phyloP scores from a whole-genome alignment of 495 filamentous ascomycete species.

The Lasiosphaeria ovina region DNA sequence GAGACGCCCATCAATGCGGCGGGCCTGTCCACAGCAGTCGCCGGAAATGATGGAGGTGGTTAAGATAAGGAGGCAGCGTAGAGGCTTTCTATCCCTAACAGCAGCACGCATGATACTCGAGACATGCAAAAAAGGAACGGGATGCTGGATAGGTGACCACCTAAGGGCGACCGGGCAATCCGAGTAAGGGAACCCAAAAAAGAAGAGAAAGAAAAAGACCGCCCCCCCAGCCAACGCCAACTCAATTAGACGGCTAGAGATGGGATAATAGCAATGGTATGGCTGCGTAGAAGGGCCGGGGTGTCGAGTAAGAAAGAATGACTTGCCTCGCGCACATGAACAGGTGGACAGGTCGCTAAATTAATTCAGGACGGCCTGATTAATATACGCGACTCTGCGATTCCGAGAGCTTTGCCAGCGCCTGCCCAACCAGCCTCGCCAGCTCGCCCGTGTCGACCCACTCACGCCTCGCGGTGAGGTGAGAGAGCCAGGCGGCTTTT shows the following conservation, averaged over 20 bases:
- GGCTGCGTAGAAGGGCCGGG: not conserved
- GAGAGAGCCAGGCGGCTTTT: not conserved
- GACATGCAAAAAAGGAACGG: not conserved
- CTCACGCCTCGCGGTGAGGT: not conserved
- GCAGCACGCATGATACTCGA: not conserved
- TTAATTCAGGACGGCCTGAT: slow-evolving; percentile 29
- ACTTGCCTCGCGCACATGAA: slow-evolving; percentile 24
- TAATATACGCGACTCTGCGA: slow-evolving; percentile 33
- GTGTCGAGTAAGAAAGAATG: slow-evolving; percentile 12
- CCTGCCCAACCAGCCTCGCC: not conserved
- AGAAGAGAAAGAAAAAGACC: slow-evolving; percentile 2
- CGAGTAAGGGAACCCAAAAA: slow-evolving; percentile 1
- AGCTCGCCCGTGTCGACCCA: not conserved
- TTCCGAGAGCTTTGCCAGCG: slow-evolving; percentile 1
- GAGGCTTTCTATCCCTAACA: not conserved
- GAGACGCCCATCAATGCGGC: slow-evolving; percentile 25
- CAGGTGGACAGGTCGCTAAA: slow-evolving; percentile 27
- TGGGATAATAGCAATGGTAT: slow-evolving; percentile 29
- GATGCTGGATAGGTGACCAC: not conserved
- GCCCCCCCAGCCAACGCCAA: not conserved
- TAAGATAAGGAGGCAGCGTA: not conserved
- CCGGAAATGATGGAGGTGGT: no score
- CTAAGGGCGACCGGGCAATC: not conserved
- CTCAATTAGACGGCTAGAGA: slow-evolving; percentile 25
- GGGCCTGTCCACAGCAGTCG: not conserved